Evolutionary conservation across 2,329 filamentous ascomycete genomes (phyloP).

Genomic region (Fusarium sp.): DNA sequence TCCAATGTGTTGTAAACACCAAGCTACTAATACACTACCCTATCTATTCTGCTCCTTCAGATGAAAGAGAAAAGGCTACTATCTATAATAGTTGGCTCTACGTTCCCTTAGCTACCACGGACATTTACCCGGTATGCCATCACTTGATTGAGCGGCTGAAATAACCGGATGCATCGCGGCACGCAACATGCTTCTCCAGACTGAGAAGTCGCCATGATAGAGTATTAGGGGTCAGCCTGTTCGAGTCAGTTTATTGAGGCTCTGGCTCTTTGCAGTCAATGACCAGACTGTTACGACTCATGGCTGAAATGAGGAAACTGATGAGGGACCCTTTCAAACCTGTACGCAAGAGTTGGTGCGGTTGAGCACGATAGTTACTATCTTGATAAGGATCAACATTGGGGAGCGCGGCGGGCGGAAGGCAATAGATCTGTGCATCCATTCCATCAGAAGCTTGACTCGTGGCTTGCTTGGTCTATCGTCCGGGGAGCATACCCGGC

Average conservation of each 20-base stretch:
- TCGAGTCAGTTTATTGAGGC: constrained; percentile 23
- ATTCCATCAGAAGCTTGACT: constrained; percentile 34
- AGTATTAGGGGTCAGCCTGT: constrained; percentile 9
- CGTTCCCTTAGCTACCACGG: neutral
- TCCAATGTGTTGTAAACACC: neutral
- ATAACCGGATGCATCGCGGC: neutral
- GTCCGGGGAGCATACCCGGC: constrained; percentile 35
- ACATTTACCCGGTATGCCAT: neutral
- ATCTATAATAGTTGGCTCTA: neutral
- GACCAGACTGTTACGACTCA: constrained; percentile 13
- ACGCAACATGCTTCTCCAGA: constrained; percentile 33
- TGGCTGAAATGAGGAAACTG: constrained; percentile 22
- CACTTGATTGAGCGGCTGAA: neutral
- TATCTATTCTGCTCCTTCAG: neutral
- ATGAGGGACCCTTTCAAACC: constrained; percentile 10
- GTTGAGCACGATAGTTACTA: constrained; percentile 20
- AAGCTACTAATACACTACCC: neutral
- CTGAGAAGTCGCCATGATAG: constrained; percentile 17
- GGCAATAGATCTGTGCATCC: constrained; percentile 19
- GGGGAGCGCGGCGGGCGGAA: constrained; percentile 27
- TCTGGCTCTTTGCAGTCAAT: constrained; percentile 7
- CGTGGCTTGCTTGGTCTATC: constrained; percentile 29
- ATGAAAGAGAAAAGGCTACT: neutral
- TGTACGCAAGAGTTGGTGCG: constrained; percentile 11
- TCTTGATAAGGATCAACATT: constrained; percentile 33